phyloP scores from a whole-genome alignment of 257 asterid genomes.

The Capsicum pubescens region DNA sequence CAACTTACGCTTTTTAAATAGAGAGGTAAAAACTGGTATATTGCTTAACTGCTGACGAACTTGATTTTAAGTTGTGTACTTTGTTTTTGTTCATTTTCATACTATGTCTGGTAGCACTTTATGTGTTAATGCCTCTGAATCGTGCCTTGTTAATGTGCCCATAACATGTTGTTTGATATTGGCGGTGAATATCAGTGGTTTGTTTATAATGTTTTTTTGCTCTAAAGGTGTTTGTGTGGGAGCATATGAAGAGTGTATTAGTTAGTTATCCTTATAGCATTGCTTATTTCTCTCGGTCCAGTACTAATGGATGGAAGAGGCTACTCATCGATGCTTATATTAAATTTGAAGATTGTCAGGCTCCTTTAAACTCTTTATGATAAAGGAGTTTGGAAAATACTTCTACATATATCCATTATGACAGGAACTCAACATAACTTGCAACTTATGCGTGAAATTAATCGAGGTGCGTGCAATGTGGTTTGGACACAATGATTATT shows the following conservation, averaged over 20 bases:
- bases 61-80: neutral
- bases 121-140: no score
- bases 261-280: slow-evolving; percentile 31
- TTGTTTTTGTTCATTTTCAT: neutral
- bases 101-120: no score
- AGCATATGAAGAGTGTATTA: neutral
- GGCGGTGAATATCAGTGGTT: no score
- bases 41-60: neutral
- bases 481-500: no score
- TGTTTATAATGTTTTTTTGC: no score
- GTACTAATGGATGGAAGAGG: slow-evolving; percentile 37
- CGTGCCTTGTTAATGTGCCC: no score
- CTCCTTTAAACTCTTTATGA: slow-evolving; percentile 42
- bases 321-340: slow-evolving; percentile 39
- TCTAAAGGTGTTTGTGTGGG: neutral
- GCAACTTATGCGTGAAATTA: no score
- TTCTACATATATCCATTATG: slow-evolving; percentile 29
- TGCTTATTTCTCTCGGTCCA: slow-evolving; percentile 33
- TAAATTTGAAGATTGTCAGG: slow-evolving; percentile 51
- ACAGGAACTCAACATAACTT: neutral
- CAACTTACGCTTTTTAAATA: neutral
- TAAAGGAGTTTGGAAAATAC: slow-evolving; percentile 58
- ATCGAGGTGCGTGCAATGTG: no score
- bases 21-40: neutral
- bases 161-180: no score